A percentile compares a stretch with the other conserved stretches of the same genome.
Evolutionary conservation across 352 stramenopile genomes (phyloP).

Genomic region (Aphanomyces euteiches): DNA sequence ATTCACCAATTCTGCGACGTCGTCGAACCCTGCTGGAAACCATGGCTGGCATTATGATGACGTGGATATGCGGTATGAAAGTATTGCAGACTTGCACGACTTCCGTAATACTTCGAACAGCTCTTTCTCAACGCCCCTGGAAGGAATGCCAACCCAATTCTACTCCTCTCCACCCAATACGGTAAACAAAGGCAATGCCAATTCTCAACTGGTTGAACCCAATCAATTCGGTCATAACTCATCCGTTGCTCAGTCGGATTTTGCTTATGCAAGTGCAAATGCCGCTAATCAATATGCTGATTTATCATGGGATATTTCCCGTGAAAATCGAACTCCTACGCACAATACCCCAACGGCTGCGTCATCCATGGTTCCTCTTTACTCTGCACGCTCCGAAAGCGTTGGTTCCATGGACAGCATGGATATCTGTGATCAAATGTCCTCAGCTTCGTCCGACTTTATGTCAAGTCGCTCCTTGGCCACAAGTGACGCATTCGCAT

Average conservation of each 20-base stretch:
- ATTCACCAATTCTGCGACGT: no score
- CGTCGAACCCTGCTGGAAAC: no score
- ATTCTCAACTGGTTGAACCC: no score
- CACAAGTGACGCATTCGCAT: background rate
- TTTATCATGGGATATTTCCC: background rate
- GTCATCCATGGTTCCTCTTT: conserved; percentile 8
- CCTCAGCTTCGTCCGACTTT: background rate
- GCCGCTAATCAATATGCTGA: no score
- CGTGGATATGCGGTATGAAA: background rate
- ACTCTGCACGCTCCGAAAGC: background rate
- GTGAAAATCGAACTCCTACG: conserved; percentile 5
- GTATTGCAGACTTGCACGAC: conserved; percentile 15
- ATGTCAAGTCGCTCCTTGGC: conserved; percentile 9
- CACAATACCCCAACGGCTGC: conserved; percentile 8
- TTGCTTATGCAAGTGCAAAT: no score
- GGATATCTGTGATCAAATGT: background rate
- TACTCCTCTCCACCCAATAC: background rate
- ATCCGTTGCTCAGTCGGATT: no score
- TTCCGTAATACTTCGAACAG: background rate
- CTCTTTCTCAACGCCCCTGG: background rate
- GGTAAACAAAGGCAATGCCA: background rate
- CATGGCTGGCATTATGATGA: no score
- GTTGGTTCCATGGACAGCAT: conserved; percentile 6
- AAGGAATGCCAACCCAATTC: background rate
- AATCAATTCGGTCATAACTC: no score